Evolutionary conservation across 2,329 filamentous ascomycete species (phyloP).

Genomic region (Fusarium sp.): DNA sequence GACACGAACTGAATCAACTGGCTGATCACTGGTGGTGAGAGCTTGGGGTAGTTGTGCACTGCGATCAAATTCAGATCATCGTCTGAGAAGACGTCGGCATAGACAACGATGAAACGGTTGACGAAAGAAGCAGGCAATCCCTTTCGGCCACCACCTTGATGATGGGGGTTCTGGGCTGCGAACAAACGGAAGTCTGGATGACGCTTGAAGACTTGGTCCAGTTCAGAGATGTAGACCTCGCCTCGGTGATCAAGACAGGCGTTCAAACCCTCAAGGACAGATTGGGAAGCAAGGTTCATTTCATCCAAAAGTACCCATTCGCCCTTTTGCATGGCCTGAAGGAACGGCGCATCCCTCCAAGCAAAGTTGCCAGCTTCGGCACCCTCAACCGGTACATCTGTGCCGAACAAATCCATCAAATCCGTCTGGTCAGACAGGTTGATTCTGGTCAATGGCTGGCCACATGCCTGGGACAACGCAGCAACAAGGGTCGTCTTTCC

Average conservation of each 20-base stretch:
- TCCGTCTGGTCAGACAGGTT: slow-evolving; percentile 99
- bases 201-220: slow-evolving; percentile 92
- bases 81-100: slow-evolving; percentile 87
- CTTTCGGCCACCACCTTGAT: slow-evolving; percentile 95
- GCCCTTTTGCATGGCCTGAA: slow-evolving; percentile 95
- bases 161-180: slow-evolving; percentile 96
- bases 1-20: slow-evolving; percentile 84
- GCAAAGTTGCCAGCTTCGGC: slow-evolving; percentile 89
- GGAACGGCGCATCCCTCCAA: slow-evolving; percentile 95
- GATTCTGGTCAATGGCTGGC: slow-evolving; percentile 87
- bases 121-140: slow-evolving; percentile 96
- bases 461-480: slow-evolving; percentile 82
- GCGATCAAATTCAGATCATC: slow-evolving; percentile 88
- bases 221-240: slow-evolving; percentile 93
- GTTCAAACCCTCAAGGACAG: slow-evolving; percentile 94
- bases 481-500: slow-evolving; percentile 95
- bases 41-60: slow-evolving; percentile 75
- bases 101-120: slow-evolving; percentile 97
- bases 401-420: slow-evolving; percentile 96
- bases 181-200: slow-evolving; percentile 94
- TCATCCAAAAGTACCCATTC: slow-evolving; percentile 98
- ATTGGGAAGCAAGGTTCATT: slow-evolving; percentile 98
- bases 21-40: slow-evolving; percentile 68
- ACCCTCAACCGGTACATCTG: slow-evolving; percentile 95
- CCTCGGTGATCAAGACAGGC: slow-evolving; percentile 96